These are phyloP conservation scores for Lathyrus aphaca DNA, from an alignment of 306 rosid species.

Conservation along the genomic window DNA sequence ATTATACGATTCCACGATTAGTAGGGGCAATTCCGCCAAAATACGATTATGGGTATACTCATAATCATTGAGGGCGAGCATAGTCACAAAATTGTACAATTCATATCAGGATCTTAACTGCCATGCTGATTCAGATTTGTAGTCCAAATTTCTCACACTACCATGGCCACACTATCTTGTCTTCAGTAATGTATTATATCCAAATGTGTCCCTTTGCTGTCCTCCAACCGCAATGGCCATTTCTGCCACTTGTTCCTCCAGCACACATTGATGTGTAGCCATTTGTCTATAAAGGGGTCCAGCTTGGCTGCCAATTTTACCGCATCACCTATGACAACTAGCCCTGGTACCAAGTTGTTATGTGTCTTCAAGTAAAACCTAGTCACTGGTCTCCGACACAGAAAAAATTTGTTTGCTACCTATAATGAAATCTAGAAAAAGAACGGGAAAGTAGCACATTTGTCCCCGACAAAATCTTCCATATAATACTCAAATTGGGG, in stretches of 20 bases:
- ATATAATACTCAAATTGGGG: background rate
- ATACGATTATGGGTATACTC: background rate
- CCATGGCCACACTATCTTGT: no score
- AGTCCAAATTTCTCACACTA: no score
- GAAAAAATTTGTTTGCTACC: background rate
- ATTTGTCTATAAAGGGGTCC: background rate
- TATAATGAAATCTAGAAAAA: background rate
- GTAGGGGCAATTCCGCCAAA: background rate
- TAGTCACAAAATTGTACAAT: no score
- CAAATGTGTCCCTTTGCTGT: no score
- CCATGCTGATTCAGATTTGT: background rate
- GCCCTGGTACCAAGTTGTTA: background rate
- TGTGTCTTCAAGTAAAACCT: background rate
- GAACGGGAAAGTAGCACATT: background rate
- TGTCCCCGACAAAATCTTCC: background rate
- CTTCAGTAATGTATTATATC: no score
- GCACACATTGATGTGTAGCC: no score
- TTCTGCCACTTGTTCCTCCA: no score
- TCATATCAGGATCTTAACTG: background rate
- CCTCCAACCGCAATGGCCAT: no score
- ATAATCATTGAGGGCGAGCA: background rate
- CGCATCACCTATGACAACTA: background rate
- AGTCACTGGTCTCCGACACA: background rate
- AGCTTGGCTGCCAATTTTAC: slow-evolving; percentile 1
- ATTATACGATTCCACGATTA: no score